Base-by-base conservation (phyloP, 2,329 filamentous ascomycete species). In the Penicillium brasilianum region DNA sequence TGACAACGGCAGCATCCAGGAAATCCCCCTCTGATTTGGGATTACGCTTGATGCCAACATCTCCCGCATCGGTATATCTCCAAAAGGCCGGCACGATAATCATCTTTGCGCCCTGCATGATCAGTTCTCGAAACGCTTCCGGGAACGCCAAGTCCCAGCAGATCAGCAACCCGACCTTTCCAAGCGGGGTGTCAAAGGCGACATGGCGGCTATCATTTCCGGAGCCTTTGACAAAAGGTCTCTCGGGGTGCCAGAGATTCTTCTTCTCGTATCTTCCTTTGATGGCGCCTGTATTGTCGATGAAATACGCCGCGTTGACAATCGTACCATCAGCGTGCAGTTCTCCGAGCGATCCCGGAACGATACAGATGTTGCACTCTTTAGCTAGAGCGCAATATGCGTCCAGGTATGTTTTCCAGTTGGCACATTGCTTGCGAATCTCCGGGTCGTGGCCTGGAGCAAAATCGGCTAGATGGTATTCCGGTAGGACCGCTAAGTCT, bases 131-230 rank as follows among this genome's bases (percentile, higher is more conserved):
- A 64, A 84, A 86, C 0, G 83, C 83, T 71, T 86, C 84, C 0
- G 84, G 84, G 60, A 85, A 86, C 1, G 83, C 84, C 3, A 86
- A 72, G 59, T 86, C 84, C 83, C 83, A 86, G 71, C 84, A 86
- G 14, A 85, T 81, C 13, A 86, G 74, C 64, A 86, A 67, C 0
- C 84, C 84, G 7, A 86, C 79, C 55, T 79, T 82, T 0, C 84
- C 84, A 6, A 86, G 67, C 0, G 84, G 83, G 2, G 84, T 86
- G 20, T 59, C 52, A 22, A 56, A 56, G 7, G 53, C 52, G 20
- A 22, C 14, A 46, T 59, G 58, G 1, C 51, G 58, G 16, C 20
- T 54, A 11, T 53, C 37, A 6, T 53, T 58, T 10, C 44, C 52
- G 0, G 59, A 59, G 16, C 37, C 34, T 14, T 60, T 59, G 28